Percentiles rank a stretch among this genome's conserved stretches.
phyloP scores from a whole-genome alignment of 2,329 filamentous ascomycete genomes.

The Drechslera avenae region DNA sequence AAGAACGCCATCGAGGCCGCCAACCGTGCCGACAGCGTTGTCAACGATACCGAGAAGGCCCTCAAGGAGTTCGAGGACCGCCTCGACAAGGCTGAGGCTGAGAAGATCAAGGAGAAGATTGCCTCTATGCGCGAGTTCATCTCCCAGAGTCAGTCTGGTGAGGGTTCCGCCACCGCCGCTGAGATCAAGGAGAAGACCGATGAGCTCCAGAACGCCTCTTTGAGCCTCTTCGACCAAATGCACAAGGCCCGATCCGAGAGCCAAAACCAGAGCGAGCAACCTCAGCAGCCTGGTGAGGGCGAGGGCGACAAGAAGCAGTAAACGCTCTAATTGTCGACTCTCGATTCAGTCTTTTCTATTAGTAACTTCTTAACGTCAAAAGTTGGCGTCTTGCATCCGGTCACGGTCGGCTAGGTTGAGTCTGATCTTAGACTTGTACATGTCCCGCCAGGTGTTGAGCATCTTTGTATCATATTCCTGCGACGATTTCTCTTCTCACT shows the following conservation, averaged over 20 bases:
- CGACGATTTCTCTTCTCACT: conserved; percentile 37
- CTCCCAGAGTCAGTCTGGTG: conserved; percentile 91
- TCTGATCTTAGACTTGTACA: conserved; percentile 42
- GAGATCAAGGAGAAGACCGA: conserved; percentile 99
- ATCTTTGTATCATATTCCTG: conserved; percentile 43
- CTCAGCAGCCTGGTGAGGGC: conserved; percentile 49
- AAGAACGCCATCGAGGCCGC: conserved; percentile 93
- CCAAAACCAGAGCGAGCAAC: conserved; percentile 50
- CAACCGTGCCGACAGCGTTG: conserved; percentile 94
- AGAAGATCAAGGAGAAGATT: conserved; percentile 94
- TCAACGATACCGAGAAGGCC: conserved; percentile 98
- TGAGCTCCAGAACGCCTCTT: conserved; percentile 91
- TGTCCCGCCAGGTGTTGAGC: conserved; percentile 32
- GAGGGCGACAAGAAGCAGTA: conserved; percentile 77
- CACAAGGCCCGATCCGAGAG: conserved; percentile 86
- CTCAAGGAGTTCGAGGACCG: conserved; percentile 95
- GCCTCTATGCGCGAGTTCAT: conserved; percentile 82
- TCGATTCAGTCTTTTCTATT: conserved; percentile 28
- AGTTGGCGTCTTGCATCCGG: conserved; percentile 48
- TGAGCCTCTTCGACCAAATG: conserved; percentile 99
- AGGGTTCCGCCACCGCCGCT: conserved; percentile 81
- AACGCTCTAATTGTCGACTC: conserved; percentile 35
- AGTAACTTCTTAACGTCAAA: conserved; percentile 37
- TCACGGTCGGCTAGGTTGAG: conserved; percentile 34
- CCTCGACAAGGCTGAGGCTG: conserved; percentile 94